A percentile compares a stretch with the other conserved stretches of the same genome.
Conservation (phyloP, 169 alveolate species). For the Besnoitia besnoiti region DNA sequence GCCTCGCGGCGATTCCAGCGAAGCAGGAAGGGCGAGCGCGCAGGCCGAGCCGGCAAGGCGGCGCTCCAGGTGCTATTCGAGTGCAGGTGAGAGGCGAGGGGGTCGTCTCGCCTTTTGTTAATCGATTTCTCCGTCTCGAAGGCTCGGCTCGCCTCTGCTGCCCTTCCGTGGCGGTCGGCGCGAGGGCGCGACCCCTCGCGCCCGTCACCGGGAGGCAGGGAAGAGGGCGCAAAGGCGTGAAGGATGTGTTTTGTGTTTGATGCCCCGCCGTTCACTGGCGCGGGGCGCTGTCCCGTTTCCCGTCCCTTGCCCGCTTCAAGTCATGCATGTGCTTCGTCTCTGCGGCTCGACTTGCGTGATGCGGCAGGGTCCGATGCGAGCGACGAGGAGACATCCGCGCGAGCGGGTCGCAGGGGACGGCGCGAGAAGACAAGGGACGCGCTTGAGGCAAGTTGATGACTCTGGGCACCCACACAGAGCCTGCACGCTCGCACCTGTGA, state of each 20-base stretch:
- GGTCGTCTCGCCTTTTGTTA: no score
- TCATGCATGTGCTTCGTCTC: no score
- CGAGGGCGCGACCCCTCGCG: background rate
- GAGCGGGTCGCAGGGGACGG: background rate
- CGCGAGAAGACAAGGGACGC: background rate
- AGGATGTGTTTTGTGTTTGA: no score
- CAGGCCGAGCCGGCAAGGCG: no score
- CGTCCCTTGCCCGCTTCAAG: no score
- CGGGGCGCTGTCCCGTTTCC: background rate
- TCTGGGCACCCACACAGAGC: no score
- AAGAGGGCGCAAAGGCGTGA: background rate
- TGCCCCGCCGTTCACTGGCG: background rate
- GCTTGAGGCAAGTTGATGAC: background rate
- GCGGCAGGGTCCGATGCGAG: background rate
- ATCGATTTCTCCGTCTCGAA: no score
- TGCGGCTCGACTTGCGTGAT: background rate
- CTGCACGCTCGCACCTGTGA: no score
- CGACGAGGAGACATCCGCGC: background rate
- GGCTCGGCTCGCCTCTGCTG: background rate
- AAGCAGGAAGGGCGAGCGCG: no score
- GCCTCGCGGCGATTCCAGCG: no score
- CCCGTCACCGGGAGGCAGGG: background rate
- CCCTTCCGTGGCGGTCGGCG: background rate
- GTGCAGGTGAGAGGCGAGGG: no score
- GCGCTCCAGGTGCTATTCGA: no score